These are phyloP conservation scores for Scedosporium aurantiacum DNA, from an alignment of 2,329 filamentous ascomycete genomes.

Conservation along the genomic window DNA sequence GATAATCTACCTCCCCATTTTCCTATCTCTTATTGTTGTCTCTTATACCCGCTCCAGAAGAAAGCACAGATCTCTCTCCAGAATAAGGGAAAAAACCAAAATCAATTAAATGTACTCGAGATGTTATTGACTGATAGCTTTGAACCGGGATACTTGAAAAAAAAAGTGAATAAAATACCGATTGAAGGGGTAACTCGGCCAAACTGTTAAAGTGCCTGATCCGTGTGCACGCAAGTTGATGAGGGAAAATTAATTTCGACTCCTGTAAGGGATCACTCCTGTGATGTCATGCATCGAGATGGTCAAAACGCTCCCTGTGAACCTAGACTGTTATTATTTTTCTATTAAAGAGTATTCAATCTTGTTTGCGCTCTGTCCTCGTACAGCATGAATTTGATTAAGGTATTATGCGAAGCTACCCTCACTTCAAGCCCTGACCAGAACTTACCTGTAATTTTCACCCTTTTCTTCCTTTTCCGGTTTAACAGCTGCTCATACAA, in stretches of 20 bases:
- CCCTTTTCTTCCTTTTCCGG: not conserved
- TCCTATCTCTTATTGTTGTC: not conserved
- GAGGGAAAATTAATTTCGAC: too few species aligned
- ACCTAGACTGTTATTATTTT: too few species aligned
- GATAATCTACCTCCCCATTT: not conserved
- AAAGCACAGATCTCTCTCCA: not conserved
- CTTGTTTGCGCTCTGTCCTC: not conserved
- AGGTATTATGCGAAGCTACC: not conserved
- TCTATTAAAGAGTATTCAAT: too few species aligned
- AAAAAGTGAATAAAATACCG: not conserved
- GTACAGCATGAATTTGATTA: not conserved
- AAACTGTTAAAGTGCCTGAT: not conserved
- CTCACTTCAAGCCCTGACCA: not conserved
- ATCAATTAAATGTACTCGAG: not conserved
- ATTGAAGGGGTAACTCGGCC: not conserved
- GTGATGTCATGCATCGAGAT: too few species aligned
- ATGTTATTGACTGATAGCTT: not conserved
- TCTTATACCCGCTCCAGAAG: too few species aligned
- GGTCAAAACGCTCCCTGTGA: too few species aligned
- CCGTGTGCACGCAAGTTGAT: not conserved
- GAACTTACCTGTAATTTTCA: not conserved
- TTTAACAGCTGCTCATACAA: not conserved
- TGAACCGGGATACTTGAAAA: not conserved
- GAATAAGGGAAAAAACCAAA: not conserved
- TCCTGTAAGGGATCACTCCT: too few species aligned